Conservation (phyloP, 2,329 filamentous ascomycete genomes). For the Aspergillus sp. region DNA sequence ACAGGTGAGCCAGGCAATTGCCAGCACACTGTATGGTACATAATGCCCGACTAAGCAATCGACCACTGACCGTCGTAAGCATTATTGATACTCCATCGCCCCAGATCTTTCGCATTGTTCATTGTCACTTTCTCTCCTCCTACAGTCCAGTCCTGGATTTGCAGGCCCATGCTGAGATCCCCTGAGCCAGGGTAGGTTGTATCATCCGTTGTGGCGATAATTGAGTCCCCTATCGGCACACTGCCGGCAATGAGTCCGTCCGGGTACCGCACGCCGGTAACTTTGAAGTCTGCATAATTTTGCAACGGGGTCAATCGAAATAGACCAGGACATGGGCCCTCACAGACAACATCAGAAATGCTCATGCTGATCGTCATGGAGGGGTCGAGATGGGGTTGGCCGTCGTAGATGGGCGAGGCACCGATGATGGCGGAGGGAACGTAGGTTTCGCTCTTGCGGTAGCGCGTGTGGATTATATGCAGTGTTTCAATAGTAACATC, state of each 20-base stretch:
- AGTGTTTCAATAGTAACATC: slow-evolving; percentile 21
- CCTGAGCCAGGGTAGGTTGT: neutral
- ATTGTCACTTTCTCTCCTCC: slow-evolving; percentile 4
- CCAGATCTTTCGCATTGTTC: neutral
- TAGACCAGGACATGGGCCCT: slow-evolving; percentile 1
- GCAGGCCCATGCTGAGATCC: slow-evolving; percentile 1
- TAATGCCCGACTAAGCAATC: neutral
- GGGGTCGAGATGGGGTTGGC: neutral
- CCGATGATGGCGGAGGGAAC: slow-evolving; percentile 4
- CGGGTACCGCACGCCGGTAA: neutral
- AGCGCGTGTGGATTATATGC: slow-evolving; percentile 5
- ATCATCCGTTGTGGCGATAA: slow-evolving; percentile 1
- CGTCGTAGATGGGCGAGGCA: slow-evolving; percentile 2
- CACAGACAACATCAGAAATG: neutral
- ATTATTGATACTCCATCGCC: neutral
- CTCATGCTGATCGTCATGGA: neutral
- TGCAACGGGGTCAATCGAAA: slow-evolving; percentile 1
- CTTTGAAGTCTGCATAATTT: neutral
- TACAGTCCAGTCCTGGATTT: neutral
- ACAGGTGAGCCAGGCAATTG: neutral
- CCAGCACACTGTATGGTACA: neutral
- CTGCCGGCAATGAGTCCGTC: neutral
- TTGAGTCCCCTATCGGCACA: slow-evolving; percentile 1
- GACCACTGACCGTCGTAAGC: slow-evolving; percentile 3
- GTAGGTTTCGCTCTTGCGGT: neutral